A percentile compares a stretch with the other conserved stretches of the same genome.
Evolutionary conservation across 2,329 filamentous ascomycete species (phyloP).

Genomic region (Phaeosphaeria sp.): DNA sequence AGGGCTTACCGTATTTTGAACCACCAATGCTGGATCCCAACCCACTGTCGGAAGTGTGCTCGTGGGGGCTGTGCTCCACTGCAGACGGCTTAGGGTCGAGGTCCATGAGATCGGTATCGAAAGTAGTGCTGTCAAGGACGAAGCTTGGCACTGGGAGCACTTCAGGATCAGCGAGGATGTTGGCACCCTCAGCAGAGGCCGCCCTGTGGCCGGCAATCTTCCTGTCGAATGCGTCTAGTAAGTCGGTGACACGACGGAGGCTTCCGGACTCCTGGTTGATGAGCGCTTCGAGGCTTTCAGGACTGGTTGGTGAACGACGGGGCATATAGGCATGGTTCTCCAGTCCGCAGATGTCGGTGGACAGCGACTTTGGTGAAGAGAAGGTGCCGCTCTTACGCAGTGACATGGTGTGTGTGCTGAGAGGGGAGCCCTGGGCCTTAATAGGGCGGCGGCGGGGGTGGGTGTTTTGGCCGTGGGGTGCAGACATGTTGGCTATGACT

Average conservation of each 20-base stretch:
- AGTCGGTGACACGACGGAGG: slow-evolving; percentile 51
- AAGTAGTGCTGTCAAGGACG: slow-evolving; percentile 47
- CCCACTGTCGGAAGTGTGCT: slow-evolving; percentile 84
- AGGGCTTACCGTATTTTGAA: slow-evolving; percentile 49
- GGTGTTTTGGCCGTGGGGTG: slow-evolving; percentile 47
- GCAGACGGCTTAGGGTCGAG: slow-evolving; percentile 50
- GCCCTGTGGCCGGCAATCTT: slow-evolving; percentile 47
- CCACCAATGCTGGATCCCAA: slow-evolving; percentile 82
- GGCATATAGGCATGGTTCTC: slow-evolving; percentile 52
- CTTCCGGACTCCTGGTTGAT: slow-evolving; percentile 50
- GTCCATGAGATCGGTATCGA: slow-evolving; percentile 47
- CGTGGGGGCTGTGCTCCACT: slow-evolving; percentile 54
- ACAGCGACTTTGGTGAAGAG: slow-evolving; percentile 50
- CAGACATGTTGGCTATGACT: slow-evolving; percentile 49
- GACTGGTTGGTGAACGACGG: slow-evolving; percentile 56
- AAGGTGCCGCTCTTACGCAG: slow-evolving; percentile 59
- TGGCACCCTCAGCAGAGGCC: slow-evolving; percentile 37
- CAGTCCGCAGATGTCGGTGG: slow-evolving; percentile 48
- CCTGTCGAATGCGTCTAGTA: slow-evolving; percentile 55
- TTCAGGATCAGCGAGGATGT: slow-evolving; percentile 56
- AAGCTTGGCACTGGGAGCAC: slow-evolving; percentile 57
- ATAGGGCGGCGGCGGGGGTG: slow-evolving; percentile 56
- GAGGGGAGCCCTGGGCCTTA: slow-evolving; percentile 44
- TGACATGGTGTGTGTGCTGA: slow-evolving; percentile 51
- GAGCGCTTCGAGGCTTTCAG: slow-evolving; percentile 56